Base-by-base conservation (phyloP, 306 rosid genomes). In the Purshia tridentata region DNA sequence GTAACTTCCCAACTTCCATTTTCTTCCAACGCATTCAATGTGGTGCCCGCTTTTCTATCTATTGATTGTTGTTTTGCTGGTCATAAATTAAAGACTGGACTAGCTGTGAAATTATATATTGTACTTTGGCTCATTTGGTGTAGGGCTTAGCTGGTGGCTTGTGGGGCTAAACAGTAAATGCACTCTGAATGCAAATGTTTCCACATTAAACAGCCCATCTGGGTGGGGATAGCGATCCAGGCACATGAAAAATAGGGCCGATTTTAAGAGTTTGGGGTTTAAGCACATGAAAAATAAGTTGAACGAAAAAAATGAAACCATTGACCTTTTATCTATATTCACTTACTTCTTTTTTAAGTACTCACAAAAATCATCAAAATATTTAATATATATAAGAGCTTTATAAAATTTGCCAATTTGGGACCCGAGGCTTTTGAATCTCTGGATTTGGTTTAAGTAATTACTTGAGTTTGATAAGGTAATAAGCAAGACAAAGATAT, bases 151-250 rank as follows among this genome's bases (percentile, higher is more conserved):
- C 40, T 35, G 42, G 71, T 67, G 59, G 59, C 41, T 4, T 40
- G 74, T 53, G 74, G 63, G 64, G 74, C 62, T 53, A 6, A 18
- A 69, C 41, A 35, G 61, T 69, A 39, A 52, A 69, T 53, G 62
- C 73, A 12, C 15, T 67, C 44, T 14, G 55, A 23, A 66, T 20
- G 56, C 11, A 3, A 22, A 10, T 23, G 18, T 48, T 1, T 23
- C 5, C 18, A 59, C 65, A 59, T 12, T 14, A 19, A 20, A 55
- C 39, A 55, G 6, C 35, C 4, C 23, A 16, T n/a, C 10, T 14
- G 22, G 15, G 23, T 52, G 57, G 23, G 7, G 57, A 52, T 14
- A 10, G 57, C 22, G 9, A n/a, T 18, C 6, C 53, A 8, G 10
- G 4, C 8, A 6, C n/a, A 52, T 14, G 22, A 22, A 6, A 7